Conservation (phyloP, 129 eudicot species). For the Saussurea involucrata region DNA sequence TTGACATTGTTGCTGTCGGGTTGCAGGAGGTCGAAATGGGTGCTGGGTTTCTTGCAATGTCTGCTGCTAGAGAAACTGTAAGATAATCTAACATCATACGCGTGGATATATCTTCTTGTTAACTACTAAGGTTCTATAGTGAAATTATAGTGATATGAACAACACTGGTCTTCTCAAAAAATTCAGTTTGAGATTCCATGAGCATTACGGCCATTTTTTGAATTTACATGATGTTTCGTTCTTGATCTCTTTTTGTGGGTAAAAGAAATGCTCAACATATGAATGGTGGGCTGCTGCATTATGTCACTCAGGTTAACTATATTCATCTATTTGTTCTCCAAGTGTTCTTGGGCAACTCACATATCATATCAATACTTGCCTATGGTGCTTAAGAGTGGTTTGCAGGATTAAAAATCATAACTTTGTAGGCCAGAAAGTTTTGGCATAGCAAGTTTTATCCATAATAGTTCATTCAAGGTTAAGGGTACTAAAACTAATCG, state of each 20-base stretch:
- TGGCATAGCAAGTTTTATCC: neutral
- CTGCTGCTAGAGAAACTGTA: conserved; percentile 97
- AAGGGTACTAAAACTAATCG: neutral
- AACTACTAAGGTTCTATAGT: neutral
- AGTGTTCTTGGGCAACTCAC: neutral
- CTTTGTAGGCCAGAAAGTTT: neutral
- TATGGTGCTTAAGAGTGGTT: neutral
- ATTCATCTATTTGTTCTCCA: neutral
- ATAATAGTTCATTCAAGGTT: neutral
- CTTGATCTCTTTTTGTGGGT: neutral
- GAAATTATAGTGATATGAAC: neutral
- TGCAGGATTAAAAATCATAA: neutral
- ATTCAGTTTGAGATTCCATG: neutral
- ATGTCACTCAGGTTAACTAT: neutral
- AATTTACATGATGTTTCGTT: neutral
- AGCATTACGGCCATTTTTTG: neutral
- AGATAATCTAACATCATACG: conserved; percentile 1
- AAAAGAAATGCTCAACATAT: neutral
- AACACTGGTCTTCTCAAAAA: neutral
- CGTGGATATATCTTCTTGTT: neutral
- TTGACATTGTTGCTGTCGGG: conserved; percentile 79
- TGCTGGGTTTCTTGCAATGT: conserved; percentile 98
- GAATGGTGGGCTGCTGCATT: neutral
- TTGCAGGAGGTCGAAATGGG: conserved; percentile 99
- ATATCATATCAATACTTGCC: neutral